Conservation (phyloP, 2,329 filamentous ascomycete genomes). For the Penicillium sp. region DNA sequence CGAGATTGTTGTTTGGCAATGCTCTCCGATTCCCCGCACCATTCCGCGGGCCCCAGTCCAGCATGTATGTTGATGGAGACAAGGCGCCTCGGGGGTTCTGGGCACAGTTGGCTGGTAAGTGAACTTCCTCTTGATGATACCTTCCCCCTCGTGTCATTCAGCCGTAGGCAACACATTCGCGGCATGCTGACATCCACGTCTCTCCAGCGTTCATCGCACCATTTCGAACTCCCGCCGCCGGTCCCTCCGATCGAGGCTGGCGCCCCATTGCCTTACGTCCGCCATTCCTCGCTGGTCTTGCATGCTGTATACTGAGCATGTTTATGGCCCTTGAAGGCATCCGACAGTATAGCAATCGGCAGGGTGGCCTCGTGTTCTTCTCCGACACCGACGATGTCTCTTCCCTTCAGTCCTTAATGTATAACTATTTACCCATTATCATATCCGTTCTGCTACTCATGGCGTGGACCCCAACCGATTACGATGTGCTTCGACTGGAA, state of each 20-base stretch:
- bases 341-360: constrained; percentile 30
- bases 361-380: constrained; percentile 32
- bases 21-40: constrained; percentile 9
- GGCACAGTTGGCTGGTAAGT: constrained; percentile 21
- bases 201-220: constrained; percentile 12
- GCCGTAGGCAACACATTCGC: background rate
- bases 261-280: constrained; percentile 35
- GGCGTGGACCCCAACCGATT: constrained; percentile 51
- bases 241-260: constrained; percentile 24
- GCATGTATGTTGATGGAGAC: constrained; percentile 21
- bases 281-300: constrained; percentile 27
- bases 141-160: background rate
- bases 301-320: constrained; percentile 23
- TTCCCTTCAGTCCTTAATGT: constrained; percentile 30
- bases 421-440: constrained; percentile 45
- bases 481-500: constrained; percentile 51
- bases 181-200: background rate
- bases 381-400: constrained; percentile 30
- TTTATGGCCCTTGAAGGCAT: constrained; percentile 29
- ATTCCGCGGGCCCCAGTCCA: constrained; percentile 13
- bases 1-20: constrained; percentile 15
- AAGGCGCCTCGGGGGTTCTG: constrained; percentile 12
- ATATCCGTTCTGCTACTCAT: constrained; percentile 48
- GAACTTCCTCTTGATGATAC: background rate
- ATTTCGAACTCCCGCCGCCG: constrained; percentile 2